phyloP scores from a whole-genome alignment of 202 grass and related monocot species.

The Schoenoplectus tabernaemontani region DNA sequence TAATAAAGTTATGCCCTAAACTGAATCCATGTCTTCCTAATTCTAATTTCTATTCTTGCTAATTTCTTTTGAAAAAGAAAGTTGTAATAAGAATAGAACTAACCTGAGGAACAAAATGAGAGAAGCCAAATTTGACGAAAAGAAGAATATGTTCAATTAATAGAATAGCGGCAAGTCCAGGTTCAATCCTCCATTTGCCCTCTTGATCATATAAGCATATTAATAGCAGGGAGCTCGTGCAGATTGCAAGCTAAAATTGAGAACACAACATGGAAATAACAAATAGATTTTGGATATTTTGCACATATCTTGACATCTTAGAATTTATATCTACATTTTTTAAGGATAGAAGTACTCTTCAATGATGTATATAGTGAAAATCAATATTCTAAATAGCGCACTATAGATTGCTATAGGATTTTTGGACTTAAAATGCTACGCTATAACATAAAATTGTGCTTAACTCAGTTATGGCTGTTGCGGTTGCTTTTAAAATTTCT shows the following conservation, averaged over 20 bases:
- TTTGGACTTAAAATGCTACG: too few relatives aligned
- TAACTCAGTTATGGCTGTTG: too few relatives aligned
- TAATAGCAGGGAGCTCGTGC: constrained; percentile 92
- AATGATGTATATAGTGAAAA: constrained; percentile 21
- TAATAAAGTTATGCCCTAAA: background rate
- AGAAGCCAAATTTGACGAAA: constrained; percentile 94
- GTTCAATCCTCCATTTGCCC: constrained; percentile 93
- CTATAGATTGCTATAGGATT: too few relatives aligned
- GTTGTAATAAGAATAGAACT: constrained; percentile 13
- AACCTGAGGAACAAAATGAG: constrained; percentile 97
- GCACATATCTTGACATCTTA: background rate
- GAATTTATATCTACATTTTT: background rate
- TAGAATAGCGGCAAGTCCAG: constrained; percentile 82
- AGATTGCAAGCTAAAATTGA: constrained; percentile 84
- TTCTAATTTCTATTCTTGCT: too few relatives aligned
- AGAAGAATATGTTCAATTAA: constrained; percentile 90
- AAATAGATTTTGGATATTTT: background rate
- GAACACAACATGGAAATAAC: background rate
- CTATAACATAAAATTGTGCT: too few relatives aligned
- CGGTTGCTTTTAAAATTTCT: background rate
- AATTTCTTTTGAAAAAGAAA: background rate
- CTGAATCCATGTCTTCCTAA: background rate
- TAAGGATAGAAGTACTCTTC: background rate
- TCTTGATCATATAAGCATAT: constrained; percentile 84
- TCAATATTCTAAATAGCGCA: too few relatives aligned